These are phyloP conservation scores for Lyophyllum semitale DNA, from an alignment of 768 basidiomycete species.

Conservation along the genomic window DNA sequence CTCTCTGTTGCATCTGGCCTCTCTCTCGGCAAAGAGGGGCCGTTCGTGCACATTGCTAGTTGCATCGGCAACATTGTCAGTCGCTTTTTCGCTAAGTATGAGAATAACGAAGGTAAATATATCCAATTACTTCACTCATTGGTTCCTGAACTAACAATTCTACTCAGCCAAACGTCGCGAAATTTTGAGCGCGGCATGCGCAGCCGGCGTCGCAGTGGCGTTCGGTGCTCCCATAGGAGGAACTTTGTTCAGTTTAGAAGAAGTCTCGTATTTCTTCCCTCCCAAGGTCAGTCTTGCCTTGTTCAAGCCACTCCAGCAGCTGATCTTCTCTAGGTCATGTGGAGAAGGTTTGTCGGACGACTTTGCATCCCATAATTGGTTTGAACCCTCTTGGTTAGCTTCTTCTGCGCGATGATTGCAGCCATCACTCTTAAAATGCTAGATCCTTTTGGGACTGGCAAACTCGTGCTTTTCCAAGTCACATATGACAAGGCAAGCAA, in stretches of 20 bases:
- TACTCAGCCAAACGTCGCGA: conserved; percentile 84
- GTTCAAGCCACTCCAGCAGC: background rate
- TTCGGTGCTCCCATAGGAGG: conserved; percentile 97
- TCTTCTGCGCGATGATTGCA: conserved; percentile 98
- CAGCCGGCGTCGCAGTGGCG: conserved; percentile 96
- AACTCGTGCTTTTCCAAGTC: conserved; percentile 90
- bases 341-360: conserved; percentile 69
- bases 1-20: conserved; percentile 92
- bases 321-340: conserved; percentile 69
- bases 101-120: conserved; percentile 85
- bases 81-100: conserved; percentile 84
- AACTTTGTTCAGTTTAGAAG: conserved; percentile 90
- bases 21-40: conserved; percentile 71
- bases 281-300: conserved; percentile 60
- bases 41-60: conserved; percentile 89
- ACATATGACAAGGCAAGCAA: conserved; percentile 75
- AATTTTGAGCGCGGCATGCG: conserved; percentile 92
- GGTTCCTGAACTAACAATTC: background rate
- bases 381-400: conserved; percentile 49
- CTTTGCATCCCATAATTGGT: conserved; percentile 27
- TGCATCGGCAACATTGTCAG: conserved; percentile 94
- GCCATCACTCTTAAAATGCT: conserved; percentile 91
- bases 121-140: background rate
- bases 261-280: conserved; percentile 96
- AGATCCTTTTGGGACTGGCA: conserved; percentile 94